Evolutionary conservation across 257 asterid genomes (phyloP).

Genomic region (Apocynum venetum): DNA sequence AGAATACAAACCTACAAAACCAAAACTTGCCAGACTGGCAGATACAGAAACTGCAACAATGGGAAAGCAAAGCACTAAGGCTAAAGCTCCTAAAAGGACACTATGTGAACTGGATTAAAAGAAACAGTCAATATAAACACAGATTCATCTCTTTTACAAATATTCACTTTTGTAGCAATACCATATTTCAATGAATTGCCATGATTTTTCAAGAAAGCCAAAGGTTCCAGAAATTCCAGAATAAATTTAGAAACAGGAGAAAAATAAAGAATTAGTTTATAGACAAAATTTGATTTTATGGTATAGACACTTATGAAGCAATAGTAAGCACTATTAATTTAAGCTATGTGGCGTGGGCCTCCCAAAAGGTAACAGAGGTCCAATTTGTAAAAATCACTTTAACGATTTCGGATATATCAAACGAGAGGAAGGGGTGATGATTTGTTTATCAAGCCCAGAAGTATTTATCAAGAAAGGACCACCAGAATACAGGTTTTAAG

Average conservation of each 20-base stretch:
- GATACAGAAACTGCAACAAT: neutral
- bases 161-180: neutral
- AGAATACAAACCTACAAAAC: neutral
- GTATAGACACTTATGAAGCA: too few relatives aligned
- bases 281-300: too few relatives aligned
- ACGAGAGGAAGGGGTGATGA: too few relatives aligned
- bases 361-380: too few relatives aligned
- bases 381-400: too few relatives aligned
- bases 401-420: too few relatives aligned
- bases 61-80: neutral
- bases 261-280: too few relatives aligned
- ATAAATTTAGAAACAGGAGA: neutral
- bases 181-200: neutral
- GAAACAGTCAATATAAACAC: neutral
- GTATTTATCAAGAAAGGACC: neutral
- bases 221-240: neutral
- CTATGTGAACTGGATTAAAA: neutral
- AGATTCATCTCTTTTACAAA: neutral
- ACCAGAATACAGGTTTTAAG: neutral
- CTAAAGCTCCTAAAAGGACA: neutral
- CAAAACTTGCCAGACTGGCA: neutral
- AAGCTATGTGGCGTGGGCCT: too few relatives aligned
- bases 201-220: neutral
- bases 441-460: neutral
- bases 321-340: too few relatives aligned